Percentiles rank a stretch among this genome's conserved stretches.
These are phyloP conservation scores for Penicillium sclerotiorum DNA, from an alignment of 2,329 filamentous ascomycete species.

Conservation along the genomic window DNA sequence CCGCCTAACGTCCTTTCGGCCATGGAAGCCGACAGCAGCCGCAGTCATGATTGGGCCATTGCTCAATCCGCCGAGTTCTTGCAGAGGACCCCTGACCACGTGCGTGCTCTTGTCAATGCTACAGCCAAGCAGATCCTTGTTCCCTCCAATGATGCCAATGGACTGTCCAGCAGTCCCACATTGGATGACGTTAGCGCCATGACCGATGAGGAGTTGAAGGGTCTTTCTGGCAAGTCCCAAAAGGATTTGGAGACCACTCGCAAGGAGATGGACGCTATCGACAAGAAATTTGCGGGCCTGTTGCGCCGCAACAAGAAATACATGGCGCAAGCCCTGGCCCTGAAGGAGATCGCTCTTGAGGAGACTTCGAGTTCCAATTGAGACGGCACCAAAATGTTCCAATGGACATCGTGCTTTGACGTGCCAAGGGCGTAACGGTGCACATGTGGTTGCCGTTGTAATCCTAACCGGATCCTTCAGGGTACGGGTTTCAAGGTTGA, in stretches of 20 bases:
- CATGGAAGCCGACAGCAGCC: conserved; percentile 43
- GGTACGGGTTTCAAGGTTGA: too few relatives aligned
- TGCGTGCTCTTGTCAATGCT: conserved; percentile 38
- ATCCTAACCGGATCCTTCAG: too few relatives aligned
- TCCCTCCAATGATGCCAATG: conserved; percentile 33
- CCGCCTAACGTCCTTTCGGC: conserved; percentile 43
- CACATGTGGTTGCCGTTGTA: too few relatives aligned
- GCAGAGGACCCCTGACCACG: conserved; percentile 38
- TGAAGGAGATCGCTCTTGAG: too few relatives aligned
- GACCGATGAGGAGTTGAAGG: conserved; percentile 44
- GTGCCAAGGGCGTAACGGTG: too few relatives aligned
- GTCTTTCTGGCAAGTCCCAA: conserved; percentile 44
- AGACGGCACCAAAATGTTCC: too few relatives aligned
- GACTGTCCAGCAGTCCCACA: conserved; percentile 26
- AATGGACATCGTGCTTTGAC: too few relatives aligned
- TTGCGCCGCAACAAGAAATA: conserved; percentile 49
- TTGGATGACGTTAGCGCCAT: conserved; percentile 47
- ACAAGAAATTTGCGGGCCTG: conserved; percentile 46
- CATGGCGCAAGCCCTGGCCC: too few relatives aligned
- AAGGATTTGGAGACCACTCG: conserved; percentile 74
- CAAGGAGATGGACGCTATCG: conserved; percentile 61
- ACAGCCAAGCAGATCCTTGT: conserved; percentile 43
- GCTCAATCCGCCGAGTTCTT: conserved; percentile 39
- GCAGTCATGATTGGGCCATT: conserved; percentile 41
- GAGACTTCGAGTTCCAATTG: too few relatives aligned